Base-by-base conservation (phyloP, 2,329 filamentous ascomycete genomes). In the Penicillium brevicompactum region DNA sequence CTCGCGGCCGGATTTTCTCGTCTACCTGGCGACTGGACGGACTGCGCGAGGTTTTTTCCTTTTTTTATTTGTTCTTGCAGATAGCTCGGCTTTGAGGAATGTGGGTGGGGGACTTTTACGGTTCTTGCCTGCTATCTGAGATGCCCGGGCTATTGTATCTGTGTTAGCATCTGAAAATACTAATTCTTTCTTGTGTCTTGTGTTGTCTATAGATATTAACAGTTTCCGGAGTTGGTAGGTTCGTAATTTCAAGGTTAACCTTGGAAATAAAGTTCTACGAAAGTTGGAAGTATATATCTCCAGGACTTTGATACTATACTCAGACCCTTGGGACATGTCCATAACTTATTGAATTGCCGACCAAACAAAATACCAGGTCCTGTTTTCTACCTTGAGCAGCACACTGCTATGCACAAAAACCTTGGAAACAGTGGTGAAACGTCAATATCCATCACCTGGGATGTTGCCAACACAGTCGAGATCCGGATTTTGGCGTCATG, bases 401-500 rank as follows among this genome's bases (percentile, higher is more conserved):
- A 27, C 5, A 27, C 24, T 27, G 31, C 10, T 34, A 7, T 10
- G 4, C 31, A 34, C 31, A 34, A 34, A 34, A 34, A 27, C 24
- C 24, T 4, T 27, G 24, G 24, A 8, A 5, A 27, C 18, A 18
- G 18, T 18, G 18, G 18, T 18, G 18, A 18, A 18, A 18, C 18
- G 34, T 7, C 38, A 41, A 21, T 40, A 14, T n/a, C 32, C 32
- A 34, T 34, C 14, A 27, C 24, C 18, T 18, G 18, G 24, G 24
- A 27, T 8, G 24, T 5, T 27, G 24, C 18, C 18, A 18, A 18
- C 18, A n/a, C 16, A 41, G 40, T 49, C 4, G 37, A 27, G 31
- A 21, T 41, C 18, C 43, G 46, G 51, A 38, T 47, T 48, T 38
- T 44, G 46, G 48, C 60, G 60, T 59, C 49, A 58, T 61, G 62